A percentile compares a stretch with the other conserved stretches of the same genome.
Evolutionary conservation across 73 alveolate genomes (phyloP).

Genomic region (Paramecium octaurelia): DNA sequence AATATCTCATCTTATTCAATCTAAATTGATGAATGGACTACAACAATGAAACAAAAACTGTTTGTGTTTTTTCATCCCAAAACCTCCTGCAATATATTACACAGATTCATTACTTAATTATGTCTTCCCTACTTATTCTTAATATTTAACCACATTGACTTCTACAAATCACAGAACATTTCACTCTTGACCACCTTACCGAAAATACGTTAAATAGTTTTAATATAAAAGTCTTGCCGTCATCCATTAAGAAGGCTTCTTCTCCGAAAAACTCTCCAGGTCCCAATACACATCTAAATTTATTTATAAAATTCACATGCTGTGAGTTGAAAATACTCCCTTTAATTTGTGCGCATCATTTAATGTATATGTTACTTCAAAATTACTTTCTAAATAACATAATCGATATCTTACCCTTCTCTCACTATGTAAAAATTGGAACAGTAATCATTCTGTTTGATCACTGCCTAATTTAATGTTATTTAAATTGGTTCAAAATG

Average conservation of each 20-base stretch:
- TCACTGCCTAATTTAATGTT: background rate
- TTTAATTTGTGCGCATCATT: background rate
- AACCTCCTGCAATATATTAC: background rate
- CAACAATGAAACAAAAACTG: background rate
- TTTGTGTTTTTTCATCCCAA: constrained; percentile 4
- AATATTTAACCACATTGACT: background rate
- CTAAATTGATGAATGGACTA: constrained; percentile 9
- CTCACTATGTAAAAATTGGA: background rate
- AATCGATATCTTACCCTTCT: background rate
- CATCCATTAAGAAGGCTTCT: constrained; percentile 22
- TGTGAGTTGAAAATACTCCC: background rate
- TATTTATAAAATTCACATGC: background rate
- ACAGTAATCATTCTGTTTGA: background rate
- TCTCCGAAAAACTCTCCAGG: constrained; percentile 52
- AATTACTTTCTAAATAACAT: background rate
- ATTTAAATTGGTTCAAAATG: constrained; percentile 22
- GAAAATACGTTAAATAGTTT: background rate
- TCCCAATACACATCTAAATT: constrained; percentile 16
- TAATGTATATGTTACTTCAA: constrained; percentile 5
- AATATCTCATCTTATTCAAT: background rate
- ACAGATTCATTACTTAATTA: background rate
- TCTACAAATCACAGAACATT: constrained; percentile 1
- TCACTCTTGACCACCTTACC: background rate
- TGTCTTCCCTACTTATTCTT: constrained; percentile 32
- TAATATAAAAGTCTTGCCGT: background rate